Evolutionary conservation across 2,329 filamentous ascomycete species (phyloP).

Genomic region (Diaporthe longicolla): DNA sequence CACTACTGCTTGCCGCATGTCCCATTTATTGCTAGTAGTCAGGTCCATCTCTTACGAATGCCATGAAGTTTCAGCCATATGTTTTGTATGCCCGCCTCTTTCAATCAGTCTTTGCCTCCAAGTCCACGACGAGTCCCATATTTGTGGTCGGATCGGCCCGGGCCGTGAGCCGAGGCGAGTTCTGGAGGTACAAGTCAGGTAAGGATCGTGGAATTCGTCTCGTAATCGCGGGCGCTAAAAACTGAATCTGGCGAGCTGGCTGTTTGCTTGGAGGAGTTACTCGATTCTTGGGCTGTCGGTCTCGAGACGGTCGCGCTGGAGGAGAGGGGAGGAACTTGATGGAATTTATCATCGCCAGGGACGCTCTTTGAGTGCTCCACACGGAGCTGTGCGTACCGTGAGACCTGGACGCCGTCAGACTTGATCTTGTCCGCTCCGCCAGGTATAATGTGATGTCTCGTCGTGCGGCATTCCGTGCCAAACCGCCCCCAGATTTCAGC

Average conservation of each 20-base stretch:
- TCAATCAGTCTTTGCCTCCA: background rate
- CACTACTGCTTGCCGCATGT: background rate
- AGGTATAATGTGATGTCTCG: background rate
- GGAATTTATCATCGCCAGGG: background rate
- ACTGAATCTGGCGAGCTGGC: background rate
- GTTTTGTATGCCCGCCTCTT: background rate
- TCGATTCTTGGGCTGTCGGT: background rate
- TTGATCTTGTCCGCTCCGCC: background rate
- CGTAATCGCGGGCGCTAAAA: background rate
- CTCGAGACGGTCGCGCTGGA: background rate
- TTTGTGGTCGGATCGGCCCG: background rate
- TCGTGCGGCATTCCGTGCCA: background rate
- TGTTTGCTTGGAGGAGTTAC: background rate
- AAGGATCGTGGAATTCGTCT: background rate
- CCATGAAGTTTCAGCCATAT: background rate
- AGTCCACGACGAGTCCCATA: background rate
- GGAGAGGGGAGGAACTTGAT: background rate
- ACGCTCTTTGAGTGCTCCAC: too few species aligned
- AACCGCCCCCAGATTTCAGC: background rate
- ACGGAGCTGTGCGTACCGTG: background rate
- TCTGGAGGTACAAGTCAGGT: fast-evolving
- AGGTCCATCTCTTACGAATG: background rate
- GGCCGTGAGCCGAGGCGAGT: fast-evolving
- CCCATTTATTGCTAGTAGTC: too few species aligned
- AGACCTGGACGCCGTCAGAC: background rate